phyloP scores from a whole-genome alignment of 2,329 filamentous ascomycete genomes.

The Chrysosporium keratinophilum region DNA sequence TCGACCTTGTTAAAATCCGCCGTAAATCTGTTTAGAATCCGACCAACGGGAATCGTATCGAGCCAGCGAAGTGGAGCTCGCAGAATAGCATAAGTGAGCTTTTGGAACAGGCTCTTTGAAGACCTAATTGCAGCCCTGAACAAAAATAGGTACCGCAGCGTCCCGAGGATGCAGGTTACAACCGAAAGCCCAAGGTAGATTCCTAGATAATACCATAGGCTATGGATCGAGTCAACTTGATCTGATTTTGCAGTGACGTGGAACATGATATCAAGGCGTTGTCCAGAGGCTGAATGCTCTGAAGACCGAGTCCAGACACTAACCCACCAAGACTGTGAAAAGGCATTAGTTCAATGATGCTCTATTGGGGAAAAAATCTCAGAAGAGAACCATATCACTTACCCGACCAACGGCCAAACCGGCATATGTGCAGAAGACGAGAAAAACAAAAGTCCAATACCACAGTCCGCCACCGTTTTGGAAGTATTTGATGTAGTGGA shows the following conservation, averaged over 20 bases:
- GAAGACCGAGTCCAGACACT: slow-evolving; percentile 37
- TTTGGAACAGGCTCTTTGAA: slow-evolving; percentile 57
- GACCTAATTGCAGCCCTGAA: slow-evolving; percentile 57
- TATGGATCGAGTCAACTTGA: slow-evolving; percentile 13
- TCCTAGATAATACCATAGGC: slow-evolving; percentile 54
- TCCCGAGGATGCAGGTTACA: slow-evolving; percentile 48
- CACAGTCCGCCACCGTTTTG: slow-evolving; percentile 53
- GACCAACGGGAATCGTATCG: slow-evolving; percentile 66
- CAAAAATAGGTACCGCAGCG: slow-evolving; percentile 52
- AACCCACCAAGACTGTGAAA: slow-evolving; percentile 38
- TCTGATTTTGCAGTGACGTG: slow-evolving; percentile 10
- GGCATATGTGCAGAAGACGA: slow-evolving; percentile 48
- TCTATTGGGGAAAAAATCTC: not conserved
- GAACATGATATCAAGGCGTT: slow-evolving; percentile 14
- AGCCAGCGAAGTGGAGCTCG: slow-evolving; percentile 68
- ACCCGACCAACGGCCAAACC: slow-evolving; percentile 44
- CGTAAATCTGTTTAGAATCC: slow-evolving; percentile 68
- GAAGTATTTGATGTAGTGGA: slow-evolving; percentile 59
- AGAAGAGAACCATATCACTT: slow-evolving; percentile 20
- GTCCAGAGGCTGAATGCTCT: slow-evolving; percentile 14
- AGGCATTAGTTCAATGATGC: not conserved
- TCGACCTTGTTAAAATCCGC: slow-evolving; percentile 67
- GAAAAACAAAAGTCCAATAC: slow-evolving; percentile 49
- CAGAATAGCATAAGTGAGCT: slow-evolving; percentile 56
- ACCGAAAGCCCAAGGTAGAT: slow-evolving; percentile 56